These are phyloP conservation scores for Aspergillus sojae DNA, from an alignment of 2,329 filamentous ascomycete genomes.

Conservation along the genomic window DNA sequence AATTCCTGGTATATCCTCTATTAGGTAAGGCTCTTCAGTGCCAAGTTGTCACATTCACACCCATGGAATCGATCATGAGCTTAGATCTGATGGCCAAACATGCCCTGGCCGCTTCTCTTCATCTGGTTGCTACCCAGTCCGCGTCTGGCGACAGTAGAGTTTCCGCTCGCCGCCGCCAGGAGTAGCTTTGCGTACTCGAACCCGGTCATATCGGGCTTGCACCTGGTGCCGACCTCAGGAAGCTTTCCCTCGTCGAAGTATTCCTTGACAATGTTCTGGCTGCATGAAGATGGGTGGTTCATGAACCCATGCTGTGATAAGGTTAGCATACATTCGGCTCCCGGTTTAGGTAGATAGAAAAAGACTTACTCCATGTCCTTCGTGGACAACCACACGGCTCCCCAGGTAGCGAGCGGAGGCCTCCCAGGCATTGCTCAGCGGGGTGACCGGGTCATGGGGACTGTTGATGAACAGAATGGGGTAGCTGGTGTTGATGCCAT, in stretches of 20 bases:
- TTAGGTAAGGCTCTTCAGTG: no score
- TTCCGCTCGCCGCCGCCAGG: no score
- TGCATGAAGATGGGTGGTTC: slow-evolving; percentile 10
- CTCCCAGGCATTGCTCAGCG: neutral
- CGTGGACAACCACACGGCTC: neutral
- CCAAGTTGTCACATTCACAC: no score
- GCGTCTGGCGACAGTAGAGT: no score
- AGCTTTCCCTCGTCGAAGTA: slow-evolving; percentile 8
- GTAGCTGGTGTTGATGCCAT: slow-evolving; percentile 9
- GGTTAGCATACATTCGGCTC: no score
- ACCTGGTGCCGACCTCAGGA: slow-evolving; percentile 4
- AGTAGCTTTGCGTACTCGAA: neutral
- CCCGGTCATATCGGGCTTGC: slow-evolving; percentile 3
- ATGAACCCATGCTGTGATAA: neutral
- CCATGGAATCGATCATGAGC: no score
- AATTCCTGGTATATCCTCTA: no score
- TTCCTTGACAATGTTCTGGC: neutral
- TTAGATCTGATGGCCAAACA: no score
- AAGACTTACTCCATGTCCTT: no score
- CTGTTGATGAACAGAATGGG: slow-evolving; percentile 6
- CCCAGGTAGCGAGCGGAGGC: neutral
- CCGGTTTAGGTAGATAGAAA: no score
- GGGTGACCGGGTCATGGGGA: slow-evolving; percentile 7
- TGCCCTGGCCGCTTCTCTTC: no score
- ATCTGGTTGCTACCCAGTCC: no score